A percentile compares a stretch with the other conserved stretches of the same genome.
Evolutionary conservation across 2,329 filamentous ascomycete species (phyloP).

Genomic region (Diaporthe caulivora): DNA sequence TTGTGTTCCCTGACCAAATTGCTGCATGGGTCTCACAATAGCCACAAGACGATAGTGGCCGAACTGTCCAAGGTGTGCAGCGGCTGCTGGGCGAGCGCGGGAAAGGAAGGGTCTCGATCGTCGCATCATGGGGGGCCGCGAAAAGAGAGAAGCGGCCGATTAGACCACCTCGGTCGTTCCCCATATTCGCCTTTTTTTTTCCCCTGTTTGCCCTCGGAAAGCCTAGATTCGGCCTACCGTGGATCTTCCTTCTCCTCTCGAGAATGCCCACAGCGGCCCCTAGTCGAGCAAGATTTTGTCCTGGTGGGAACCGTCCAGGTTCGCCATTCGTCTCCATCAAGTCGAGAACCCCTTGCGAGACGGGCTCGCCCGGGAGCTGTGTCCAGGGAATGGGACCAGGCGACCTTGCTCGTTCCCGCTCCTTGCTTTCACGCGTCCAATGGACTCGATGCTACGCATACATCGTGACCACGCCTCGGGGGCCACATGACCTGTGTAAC

Average conservation of each 20-base stretch:
- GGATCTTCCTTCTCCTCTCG: conserved; percentile 16
- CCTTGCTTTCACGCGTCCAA: conserved; percentile 35
- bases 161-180: conserved; percentile 8
- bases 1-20: conserved; percentile 36
- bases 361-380: conserved; percentile 37
- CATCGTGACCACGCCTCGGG: conserved; percentile 38
- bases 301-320: conserved; percentile 34
- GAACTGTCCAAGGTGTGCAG: background rate
- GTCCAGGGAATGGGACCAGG: conserved; percentile 21
- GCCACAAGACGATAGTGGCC: conserved; percentile 11
- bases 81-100: conserved; percentile 12
- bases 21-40: conserved; percentile 32
- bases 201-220: conserved; percentile 29
- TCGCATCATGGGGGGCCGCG: conserved; percentile 11
- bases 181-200: conserved; percentile 6
- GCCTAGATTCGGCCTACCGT: conserved; percentile 32
- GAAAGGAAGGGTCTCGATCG: conserved; percentile 26
- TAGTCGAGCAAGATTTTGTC: conserved; percentile 33
- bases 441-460: conserved; percentile 33
- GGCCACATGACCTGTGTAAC: conserved; percentile 39
- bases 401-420: conserved; percentile 32
- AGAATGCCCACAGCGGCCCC: conserved; percentile 19
- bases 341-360: conserved; percentile 21
- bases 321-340: conserved; percentile 23
- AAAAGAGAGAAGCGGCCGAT: background rate